A percentile compares a stretch with the other conserved stretches of the same genome.
Conservation (phyloP, 768 basidiomycete genomes). For the Boletus subcaerulescens region DNA sequence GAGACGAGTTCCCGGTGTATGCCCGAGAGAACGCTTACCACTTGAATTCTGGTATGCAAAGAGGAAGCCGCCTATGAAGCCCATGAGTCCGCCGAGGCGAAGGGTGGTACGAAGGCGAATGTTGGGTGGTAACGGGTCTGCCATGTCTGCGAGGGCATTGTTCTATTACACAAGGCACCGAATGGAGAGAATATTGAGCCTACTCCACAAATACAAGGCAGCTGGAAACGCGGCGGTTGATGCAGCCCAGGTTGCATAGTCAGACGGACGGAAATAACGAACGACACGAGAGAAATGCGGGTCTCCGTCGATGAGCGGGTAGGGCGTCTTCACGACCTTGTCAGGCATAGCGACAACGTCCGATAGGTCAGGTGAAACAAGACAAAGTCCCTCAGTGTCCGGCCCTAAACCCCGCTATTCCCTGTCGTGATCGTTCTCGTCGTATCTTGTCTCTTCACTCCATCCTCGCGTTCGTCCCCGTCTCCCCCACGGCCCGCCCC, state of each 20-base stretch:
- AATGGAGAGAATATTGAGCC: conserved; percentile 23
- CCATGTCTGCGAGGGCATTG: conserved; percentile 37
- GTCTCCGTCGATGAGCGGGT: conserved; percentile 92
- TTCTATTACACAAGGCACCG: conserved; percentile 9
- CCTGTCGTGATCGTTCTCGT: conserved; percentile 21
- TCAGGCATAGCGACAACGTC: conserved; percentile 32
- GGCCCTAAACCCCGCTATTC: conserved; percentile 31
- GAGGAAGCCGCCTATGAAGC: conserved; percentile 89
- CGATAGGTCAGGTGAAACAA: not conserved
- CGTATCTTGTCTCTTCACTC: conserved; percentile 19
- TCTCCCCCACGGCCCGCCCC: not conserved
- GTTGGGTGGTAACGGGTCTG: conserved; percentile 40
- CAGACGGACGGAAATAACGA: conserved; percentile 82
- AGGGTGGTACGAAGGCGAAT: conserved; percentile 38
- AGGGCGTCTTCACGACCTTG: conserved; percentile 60
- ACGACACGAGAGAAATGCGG: conserved; percentile 87
- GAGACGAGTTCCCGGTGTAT: conserved; percentile 7
- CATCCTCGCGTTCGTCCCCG: conserved; percentile 6
- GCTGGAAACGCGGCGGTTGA: conserved; percentile 79
- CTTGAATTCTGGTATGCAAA: conserved; percentile 90
- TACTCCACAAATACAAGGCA: conserved; percentile 82
- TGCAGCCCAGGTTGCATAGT: conserved; percentile 83
- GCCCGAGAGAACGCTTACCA: conserved; percentile 46
- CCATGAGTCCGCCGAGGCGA: conserved; percentile 68
- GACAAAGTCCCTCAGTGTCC: conserved; percentile 17